Evolutionary conservation across 2,329 filamentous ascomycete genomes (phyloP).

Genomic region (Stenocarpella maydis): DNA sequence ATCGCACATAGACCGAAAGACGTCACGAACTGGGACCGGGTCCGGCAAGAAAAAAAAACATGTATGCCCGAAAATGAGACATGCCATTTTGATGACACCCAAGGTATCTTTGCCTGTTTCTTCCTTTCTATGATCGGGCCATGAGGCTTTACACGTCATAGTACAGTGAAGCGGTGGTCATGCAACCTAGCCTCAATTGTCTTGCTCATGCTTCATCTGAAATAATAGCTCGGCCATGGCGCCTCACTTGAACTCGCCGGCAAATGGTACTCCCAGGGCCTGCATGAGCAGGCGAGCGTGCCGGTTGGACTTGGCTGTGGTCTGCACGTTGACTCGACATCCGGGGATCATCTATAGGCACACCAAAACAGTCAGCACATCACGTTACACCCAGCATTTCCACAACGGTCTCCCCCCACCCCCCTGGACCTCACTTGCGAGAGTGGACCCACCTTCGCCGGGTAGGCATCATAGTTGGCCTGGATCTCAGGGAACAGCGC

Average conservation of each 20-base stretch:
- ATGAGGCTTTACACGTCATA: constrained; percentile 36
- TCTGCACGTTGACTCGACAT: constrained; percentile 84
- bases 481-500: constrained; percentile 93
- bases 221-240: constrained; percentile 35
- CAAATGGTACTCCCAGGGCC: constrained; percentile 80
- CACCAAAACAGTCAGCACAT: background rate
- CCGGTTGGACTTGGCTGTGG: constrained; percentile 82
- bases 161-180: constrained; percentile 22
- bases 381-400: constrained; percentile 41
- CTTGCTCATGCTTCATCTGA: background rate
- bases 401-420: constrained; percentile 35
- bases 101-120: background rate
- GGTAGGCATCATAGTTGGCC: constrained; percentile 80
- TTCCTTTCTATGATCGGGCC: constrained; percentile 30
- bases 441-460: constrained; percentile 29
- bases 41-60: background rate
- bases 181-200: background rate
- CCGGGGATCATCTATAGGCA: constrained; percentile 77
- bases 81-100: constrained; percentile 26
- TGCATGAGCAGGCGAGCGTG: constrained; percentile 81
- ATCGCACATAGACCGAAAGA: background rate
- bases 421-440: constrained; percentile 27
- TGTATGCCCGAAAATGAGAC: constrained; percentile 24
- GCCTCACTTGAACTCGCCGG: constrained; percentile 66
- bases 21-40: background rate